phyloP scores from a whole-genome alignment of 805 yeast genomes.

The Yarrowia osloensis region DNA sequence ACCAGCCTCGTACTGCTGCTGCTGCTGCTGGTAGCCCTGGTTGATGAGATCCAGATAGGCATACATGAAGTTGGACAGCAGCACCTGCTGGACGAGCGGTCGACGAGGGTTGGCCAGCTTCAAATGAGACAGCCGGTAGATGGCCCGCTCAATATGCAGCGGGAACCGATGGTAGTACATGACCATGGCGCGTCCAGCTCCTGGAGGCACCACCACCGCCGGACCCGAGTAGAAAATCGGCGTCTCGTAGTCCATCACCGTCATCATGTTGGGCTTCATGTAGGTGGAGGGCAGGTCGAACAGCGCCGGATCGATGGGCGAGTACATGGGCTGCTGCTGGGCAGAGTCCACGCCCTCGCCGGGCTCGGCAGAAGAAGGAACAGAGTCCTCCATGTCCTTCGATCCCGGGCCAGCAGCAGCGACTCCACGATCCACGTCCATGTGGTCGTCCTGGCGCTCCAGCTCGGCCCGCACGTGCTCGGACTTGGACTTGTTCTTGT shows the following conservation, averaged over 20 bases:
- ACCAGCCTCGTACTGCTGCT: conserved; percentile 29
- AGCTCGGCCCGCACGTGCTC: conserved; percentile 23
- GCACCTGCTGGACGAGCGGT: conserved; percentile 87
- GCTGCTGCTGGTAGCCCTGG: conserved; percentile 56
- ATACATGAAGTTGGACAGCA: conserved; percentile 95
- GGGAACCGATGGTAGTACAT: conserved; percentile 67
- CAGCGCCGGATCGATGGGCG: conserved; percentile 26
- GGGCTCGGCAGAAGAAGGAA: background rate
- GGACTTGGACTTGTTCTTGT: conserved; percentile 19
- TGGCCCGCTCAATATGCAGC: conserved; percentile 93
- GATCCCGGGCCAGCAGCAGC: background rate
- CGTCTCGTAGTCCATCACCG: conserved; percentile 31
- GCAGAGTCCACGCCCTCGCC: background rate
- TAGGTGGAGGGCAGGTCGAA: conserved; percentile 8
- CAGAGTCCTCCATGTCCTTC: conserved; percentile 3
- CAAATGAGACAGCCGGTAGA: conserved; percentile 86
- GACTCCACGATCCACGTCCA: background rate
- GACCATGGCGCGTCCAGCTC: conserved; percentile 36
- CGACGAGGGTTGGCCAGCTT: conserved; percentile 93
- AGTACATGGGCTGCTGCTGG: conserved; percentile 22
- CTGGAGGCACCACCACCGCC: conserved; percentile 26
- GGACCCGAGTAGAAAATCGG: conserved; percentile 27
- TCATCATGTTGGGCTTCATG: conserved; percentile 31
- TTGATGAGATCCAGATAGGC: conserved; percentile 93
- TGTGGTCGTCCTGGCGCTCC: conserved; percentile 15